Base-by-base conservation (phyloP, 805 yeast species). In the Hanseniaspora singularis region DNA sequence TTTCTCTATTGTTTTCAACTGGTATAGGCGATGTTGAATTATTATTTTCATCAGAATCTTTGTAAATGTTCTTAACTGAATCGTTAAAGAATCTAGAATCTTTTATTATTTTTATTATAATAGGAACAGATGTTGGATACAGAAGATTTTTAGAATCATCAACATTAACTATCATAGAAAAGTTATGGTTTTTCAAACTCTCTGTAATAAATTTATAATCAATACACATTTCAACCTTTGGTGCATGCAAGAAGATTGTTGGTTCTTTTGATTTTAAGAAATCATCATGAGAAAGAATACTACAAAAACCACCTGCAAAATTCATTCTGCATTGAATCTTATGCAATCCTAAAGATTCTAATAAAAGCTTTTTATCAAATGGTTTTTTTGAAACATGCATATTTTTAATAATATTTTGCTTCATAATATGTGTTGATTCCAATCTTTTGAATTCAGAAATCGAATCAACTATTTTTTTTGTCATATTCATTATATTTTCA, bases 41-140 rank as follows among this genome's bases (percentile, higher is more conserved):
- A n/a, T n/a, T n/a, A n/a, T n/a, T n/a, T n/a, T n/a, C n/a, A n/a
- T n/a, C n/a, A n/a, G n/a, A n/a, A 43, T 86, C 65, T 47, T 81
- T 92, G 34, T 68, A 11, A 20, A 15, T 15, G 12, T 28, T 22
- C 3, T 36, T 36, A 15, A 44, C n/a, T 10, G 30, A 30, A 6
- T 14, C 12, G 16, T 18, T 18, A 6, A 45, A 14, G 8, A 4
- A 12, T 7, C 38, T 34, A n/a, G 20, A 11, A 19, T 48, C 50
- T 18, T 33, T 38, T 3, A 34, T 15, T 9, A 48, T 30, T 28
- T 28, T 42, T 22, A 36, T 59, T 2, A 86, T 55, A 4, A 84
- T 79, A 0, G 95, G 95, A 30, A 86, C 86, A 60, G 94, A 85
- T 0, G 77, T 66, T 0, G 95, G 75, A 49, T 73, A 72, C 3